phyloP scores from a whole-genome alignment of 371 early-diverging fungal genomes.

The Lichtheimia ornata region DNA sequence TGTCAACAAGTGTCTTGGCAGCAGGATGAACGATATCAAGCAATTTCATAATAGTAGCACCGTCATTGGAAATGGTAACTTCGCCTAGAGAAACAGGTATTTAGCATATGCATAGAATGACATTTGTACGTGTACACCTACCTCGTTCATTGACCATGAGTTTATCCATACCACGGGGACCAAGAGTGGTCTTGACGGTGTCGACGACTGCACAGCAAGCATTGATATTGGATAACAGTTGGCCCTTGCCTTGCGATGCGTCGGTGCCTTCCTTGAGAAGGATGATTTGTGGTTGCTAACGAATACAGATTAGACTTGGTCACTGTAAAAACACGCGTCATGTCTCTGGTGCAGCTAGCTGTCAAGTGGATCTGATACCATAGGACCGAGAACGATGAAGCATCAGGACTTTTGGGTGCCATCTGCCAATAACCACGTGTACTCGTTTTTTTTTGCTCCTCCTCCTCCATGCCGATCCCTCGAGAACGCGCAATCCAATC shows the following conservation, averaged over 20 bases:
- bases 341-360: no score
- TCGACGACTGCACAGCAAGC: slow-evolving; percentile 96
- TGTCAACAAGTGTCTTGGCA: slow-evolving; percentile 96
- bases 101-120: not conserved
- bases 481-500: no score
- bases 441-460: no score
- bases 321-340: no score
- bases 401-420: no score
- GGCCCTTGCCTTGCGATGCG: slow-evolving; percentile 97
- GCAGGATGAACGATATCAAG: slow-evolving; percentile 99
- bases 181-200: slow-evolving; percentile 96
- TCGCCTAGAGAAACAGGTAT: slow-evolving; percentile 50
- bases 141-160: slow-evolving; percentile 95
- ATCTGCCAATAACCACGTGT: no score
- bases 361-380: no score
- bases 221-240: slow-evolving; percentile 98
- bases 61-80: slow-evolving; percentile 99
- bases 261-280: slow-evolving; percentile 99
- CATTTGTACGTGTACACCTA: slow-evolving; percentile 21
- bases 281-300: slow-evolving; percentile 96
- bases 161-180: slow-evolving; percentile 99
- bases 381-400: no score
- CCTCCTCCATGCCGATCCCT: no score
- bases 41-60: slow-evolving; percentile 99
- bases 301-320: no score